Base-by-base conservation (phyloP, 1,284 basidiomycete species). In the Rhodotorula sp. region DNA sequence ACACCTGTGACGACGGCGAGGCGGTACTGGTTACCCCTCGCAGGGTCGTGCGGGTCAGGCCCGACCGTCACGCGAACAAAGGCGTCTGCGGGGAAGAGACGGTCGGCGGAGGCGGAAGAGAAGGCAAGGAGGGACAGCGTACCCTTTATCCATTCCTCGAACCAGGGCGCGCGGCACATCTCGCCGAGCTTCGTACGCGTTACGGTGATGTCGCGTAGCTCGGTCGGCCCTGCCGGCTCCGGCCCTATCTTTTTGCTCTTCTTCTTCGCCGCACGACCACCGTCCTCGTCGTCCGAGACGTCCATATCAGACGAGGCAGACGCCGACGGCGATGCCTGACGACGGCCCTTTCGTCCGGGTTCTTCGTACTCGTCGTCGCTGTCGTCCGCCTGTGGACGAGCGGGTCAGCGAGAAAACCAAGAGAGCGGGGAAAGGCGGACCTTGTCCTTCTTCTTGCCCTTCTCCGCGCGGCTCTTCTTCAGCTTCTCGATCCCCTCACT, bases 11-110 rank as follows among this genome's bases (percentile, higher is more conserved):
- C 85, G 81, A 91, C 88, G 80, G 92, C 93, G 66, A 94, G 85
- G 59, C 93, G 87, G 82, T 97, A 97, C 48, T 91, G 3, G n/a
- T 86, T 84, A 7, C 53, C 53, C 12, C 27, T 21, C 27, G 36
- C 85, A 12, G 83, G 41, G 63, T 87, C 85, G 54, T 87, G 84
- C 6, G 83, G 25, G 4, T 37, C 9, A 13, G 48, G 76, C 0
- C 88, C 76, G 91, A 77, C 88, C 55, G 91, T 84, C 78, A 90
- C 89, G 34, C 92, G 86, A 10, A 95, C 91, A 86, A 88, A 95
- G 36, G 87, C 87, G 61, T 89, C 92, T 93, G 76, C 44, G 15
- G 13, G 44, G 21, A 19, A 44, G 44, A 39, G 44, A 4, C 15
- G 10, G 44, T 44, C 4, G 21, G 44, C 44, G 21, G 44, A 3